phyloP scores from a whole-genome alignment of 2,329 filamentous ascomycete species.

The Immersiporthe knoxdaviesiana region DNA sequence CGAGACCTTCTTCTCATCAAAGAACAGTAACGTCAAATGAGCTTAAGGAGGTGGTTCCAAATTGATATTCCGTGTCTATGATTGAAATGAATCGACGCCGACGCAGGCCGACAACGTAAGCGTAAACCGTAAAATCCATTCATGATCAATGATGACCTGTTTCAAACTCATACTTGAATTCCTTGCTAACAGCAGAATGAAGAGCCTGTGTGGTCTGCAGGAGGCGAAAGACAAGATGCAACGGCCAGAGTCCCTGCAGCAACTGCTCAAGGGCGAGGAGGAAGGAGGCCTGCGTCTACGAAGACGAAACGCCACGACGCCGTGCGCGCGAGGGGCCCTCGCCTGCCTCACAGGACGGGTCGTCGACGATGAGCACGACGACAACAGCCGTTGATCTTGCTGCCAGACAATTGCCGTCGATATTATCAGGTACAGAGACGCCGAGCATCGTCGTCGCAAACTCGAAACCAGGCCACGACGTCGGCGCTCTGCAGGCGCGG shows the following conservation, averaged over 20 bases:
- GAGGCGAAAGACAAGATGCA: slow-evolving; percentile 47
- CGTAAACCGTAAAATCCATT: not conserved
- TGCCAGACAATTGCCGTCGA: not conserved
- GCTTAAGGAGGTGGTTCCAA: not conserved
- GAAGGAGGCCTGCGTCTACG: slow-evolving; percentile 39
- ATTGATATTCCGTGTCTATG: not conserved
- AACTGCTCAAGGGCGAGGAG: slow-evolving; percentile 46
- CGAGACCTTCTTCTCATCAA: not conserved
- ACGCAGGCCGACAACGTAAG: slow-evolving; percentile 25
- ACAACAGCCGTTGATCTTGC: not conserved
- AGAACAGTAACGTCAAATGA: not conserved
- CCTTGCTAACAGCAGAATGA: no score
- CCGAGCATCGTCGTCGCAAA: slow-evolving; percentile 31
- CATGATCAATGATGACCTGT: not conserved
- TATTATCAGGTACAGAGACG: slow-evolving; percentile 4
- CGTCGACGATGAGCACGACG: not conserved
- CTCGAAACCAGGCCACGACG: slow-evolving; percentile 32
- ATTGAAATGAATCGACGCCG: slow-evolving; percentile 27
- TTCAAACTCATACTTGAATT: not conserved
- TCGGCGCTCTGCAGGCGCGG: slow-evolving; percentile 43
- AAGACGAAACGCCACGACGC: slow-evolving; percentile 29
- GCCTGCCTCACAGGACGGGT: not conserved
- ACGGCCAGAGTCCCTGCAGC: slow-evolving; percentile 46
- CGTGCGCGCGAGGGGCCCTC: not conserved
- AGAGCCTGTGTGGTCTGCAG: slow-evolving; percentile 45